Evolutionary conservation across 257 asterid species (phyloP).

Genomic region (Agastache rugosa): DNA sequence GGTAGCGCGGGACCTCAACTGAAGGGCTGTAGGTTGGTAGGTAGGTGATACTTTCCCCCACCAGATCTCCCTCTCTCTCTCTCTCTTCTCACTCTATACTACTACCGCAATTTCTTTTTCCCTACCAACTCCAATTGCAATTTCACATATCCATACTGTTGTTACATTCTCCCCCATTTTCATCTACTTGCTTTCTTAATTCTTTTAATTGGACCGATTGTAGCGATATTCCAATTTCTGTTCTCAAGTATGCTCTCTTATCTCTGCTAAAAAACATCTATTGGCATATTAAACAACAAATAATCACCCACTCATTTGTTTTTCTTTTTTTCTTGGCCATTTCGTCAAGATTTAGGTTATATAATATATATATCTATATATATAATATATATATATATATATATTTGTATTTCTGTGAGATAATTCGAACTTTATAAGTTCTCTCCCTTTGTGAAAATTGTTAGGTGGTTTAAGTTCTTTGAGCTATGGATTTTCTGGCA

Average conservation of each 20-base stretch:
- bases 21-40: conserved; percentile 20
- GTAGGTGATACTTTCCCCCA: conserved; percentile 28
- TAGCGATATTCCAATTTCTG: conserved; percentile 35
- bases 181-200: conserved; percentile 3
- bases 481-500: conserved; percentile 75
- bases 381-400: conserved; percentile 15
- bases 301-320: conserved; percentile 15
- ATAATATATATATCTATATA: not conserved
- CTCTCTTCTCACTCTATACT: not conserved
- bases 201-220: conserved; percentile 23
- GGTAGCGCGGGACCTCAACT: not conserved
- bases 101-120: conserved; percentile 25
- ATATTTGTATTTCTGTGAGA: not conserved
- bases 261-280: conserved; percentile 19
- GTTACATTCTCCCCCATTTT: conserved; percentile 22
- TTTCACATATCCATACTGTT: not conserved
- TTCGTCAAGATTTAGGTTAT: conserved; percentile 25
- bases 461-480: conserved; percentile 38
- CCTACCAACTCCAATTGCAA: conserved; percentile 31
- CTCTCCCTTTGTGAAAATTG: conserved; percentile 7
- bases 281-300: conserved; percentile 32
- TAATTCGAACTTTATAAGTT: conserved; percentile 1
- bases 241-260: conserved; percentile 36
- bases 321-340: not conserved
- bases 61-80: conserved; percentile 22